A percentile compares a stretch with the other conserved stretches of the same genome.
Conservation (phyloP, 2,329 filamentous ascomycete species). For the Hymenoscyphus infarciens region DNA sequence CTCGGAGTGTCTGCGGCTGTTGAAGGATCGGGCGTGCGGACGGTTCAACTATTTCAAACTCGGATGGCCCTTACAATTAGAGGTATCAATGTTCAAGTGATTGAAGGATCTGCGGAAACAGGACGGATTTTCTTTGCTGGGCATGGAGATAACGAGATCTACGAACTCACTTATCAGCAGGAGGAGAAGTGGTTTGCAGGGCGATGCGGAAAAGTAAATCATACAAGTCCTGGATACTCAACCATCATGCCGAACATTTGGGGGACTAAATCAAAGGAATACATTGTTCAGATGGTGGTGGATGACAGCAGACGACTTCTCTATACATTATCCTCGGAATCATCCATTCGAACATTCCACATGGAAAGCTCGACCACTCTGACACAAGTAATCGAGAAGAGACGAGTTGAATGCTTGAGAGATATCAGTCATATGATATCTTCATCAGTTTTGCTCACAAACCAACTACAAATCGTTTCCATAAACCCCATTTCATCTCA, state of each 20-base stretch:
- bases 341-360: slow-evolving; percentile 88
- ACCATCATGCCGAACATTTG: slow-evolving; percentile 58
- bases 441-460: slow-evolving; percentile 66
- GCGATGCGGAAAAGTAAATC: slow-evolving; percentile 83
- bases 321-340: slow-evolving; percentile 84
- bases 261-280: slow-evolving; percentile 53
- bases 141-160: slow-evolving; percentile 76
- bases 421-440: slow-evolving; percentile 86
- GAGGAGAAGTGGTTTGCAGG: slow-evolving; percentile 96
- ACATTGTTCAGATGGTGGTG: slow-evolving; percentile 74
- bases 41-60: slow-evolving; percentile 81
- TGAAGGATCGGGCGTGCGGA: slow-evolving; percentile 65
- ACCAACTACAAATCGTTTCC: slow-evolving; percentile 70
- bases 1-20: slow-evolving; percentile 75
- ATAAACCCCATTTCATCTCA: slow-evolving; percentile 78
- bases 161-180: slow-evolving; percentile 93
- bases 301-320: slow-evolving; percentile 86
- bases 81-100: slow-evolving; percentile 71
- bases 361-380: slow-evolving; percentile 65
- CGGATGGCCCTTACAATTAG: slow-evolving; percentile 76
- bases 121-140: slow-evolving; percentile 94
- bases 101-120: slow-evolving; percentile 71
- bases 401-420: slow-evolving; percentile 54
- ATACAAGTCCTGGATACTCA: slow-evolving; percentile 71
- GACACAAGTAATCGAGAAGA: slow-evolving; percentile 62